phyloP scores from a whole-genome alignment of 148 eudicot species.

The Camellia japonica region DNA sequence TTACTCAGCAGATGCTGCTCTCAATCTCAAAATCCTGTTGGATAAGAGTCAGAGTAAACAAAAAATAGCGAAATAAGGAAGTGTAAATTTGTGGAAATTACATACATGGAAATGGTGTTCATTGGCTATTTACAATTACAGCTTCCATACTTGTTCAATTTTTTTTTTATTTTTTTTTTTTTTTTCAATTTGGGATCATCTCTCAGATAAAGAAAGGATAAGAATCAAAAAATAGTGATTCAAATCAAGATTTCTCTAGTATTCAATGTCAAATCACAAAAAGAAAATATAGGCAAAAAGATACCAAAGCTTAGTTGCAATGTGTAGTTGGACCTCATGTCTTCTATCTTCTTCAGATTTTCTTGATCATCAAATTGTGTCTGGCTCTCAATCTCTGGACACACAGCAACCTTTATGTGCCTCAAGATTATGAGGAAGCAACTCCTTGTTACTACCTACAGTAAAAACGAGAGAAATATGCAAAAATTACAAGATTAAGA shows the following conservation, averaged over 20 bases:
- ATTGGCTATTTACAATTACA: not conserved
- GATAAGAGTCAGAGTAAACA: constrained; percentile 14
- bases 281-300: too few species aligned
- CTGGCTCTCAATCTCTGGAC: not conserved
- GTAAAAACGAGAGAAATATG: constrained; percentile 1
- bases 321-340: not conserved
- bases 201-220: too few species aligned
- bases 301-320: too few species aligned
- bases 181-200: too few species aligned
- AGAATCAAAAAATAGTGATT: too few species aligned
- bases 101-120: constrained; percentile 9
- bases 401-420: not conserved
- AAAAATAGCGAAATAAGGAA: not conserved
- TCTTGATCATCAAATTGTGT: not conserved
- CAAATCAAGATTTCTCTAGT: too few species aligned
- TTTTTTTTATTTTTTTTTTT: too few species aligned
- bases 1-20: constrained; percentile 54
- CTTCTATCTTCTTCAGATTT: constrained; percentile 2
- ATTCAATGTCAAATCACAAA: too few species aligned
- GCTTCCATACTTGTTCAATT: too few species aligned
- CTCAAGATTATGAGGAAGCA: not conserved
- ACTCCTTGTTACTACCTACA: not conserved
- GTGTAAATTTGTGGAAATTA: constrained; percentile 26
- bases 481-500: not conserved
- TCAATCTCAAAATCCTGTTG: constrained; percentile 29